These are phyloP conservation scores for Kuraishia ogatae DNA, from an alignment of 805 yeast species.

Conservation along the genomic window DNA sequence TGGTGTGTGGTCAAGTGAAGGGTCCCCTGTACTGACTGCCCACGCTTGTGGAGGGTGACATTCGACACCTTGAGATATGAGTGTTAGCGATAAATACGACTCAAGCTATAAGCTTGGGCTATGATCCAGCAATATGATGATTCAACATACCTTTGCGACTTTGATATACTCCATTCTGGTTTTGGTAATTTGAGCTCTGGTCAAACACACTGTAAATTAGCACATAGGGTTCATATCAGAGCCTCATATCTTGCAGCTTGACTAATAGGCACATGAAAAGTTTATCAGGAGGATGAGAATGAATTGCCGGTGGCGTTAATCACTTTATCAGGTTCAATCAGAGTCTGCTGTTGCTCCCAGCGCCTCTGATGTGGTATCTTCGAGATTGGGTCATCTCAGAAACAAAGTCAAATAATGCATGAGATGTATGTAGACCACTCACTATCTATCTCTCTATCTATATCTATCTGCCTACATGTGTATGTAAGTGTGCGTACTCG, in stretches of 20 bases:
- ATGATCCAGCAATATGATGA: constrained; percentile 1
- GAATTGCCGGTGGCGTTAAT: too few species aligned
- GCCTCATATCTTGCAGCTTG: neutral
- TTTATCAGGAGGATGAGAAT: neutral
- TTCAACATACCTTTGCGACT: constrained; percentile 35
- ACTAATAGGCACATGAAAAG: neutral
- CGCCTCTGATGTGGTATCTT: too few species aligned
- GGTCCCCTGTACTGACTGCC: constrained; percentile 45
- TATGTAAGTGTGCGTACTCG: neutral
- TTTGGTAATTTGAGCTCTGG: neutral
- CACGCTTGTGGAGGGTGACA: constrained; percentile 51
- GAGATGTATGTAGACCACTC: too few species aligned
- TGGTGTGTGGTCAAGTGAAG: constrained; percentile 71
- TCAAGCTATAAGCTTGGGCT: too few species aligned
- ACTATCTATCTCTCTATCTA: neutral
- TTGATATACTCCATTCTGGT: constrained; percentile 44
- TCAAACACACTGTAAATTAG: neutral
- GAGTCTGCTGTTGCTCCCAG: too few species aligned
- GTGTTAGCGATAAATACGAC: constrained; percentile 6
- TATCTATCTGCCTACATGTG: neutral
- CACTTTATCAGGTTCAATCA: neutral
- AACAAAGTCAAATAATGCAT: too few species aligned
- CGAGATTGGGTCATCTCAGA: too few species aligned
- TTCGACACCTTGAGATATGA: constrained; percentile 27
- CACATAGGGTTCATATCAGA: neutral